Evolutionary conservation across 2,329 filamentous ascomycete species (phyloP).

Genomic region (Fusarium mundagurra): DNA sequence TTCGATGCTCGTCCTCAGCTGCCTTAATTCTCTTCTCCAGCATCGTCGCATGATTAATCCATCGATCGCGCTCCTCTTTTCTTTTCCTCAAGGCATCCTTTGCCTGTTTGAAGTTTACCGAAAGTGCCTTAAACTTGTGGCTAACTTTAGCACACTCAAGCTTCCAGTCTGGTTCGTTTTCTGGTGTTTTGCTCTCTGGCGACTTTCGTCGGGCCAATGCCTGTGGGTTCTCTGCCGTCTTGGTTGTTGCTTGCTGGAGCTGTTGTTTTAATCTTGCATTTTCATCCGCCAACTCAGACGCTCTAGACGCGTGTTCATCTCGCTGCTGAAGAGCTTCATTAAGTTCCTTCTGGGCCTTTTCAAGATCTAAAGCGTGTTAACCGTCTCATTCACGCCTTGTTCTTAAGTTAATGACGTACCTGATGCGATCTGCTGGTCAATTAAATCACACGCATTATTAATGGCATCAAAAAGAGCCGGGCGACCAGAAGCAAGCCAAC

Average conservation of each 20-base stretch:
- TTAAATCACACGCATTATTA: slow-evolving; percentile 50
- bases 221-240: neutral
- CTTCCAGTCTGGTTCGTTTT: slow-evolving; percentile 38
- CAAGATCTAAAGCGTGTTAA: slow-evolving; percentile 44
- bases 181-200: neutral
- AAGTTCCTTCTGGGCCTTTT: slow-evolving; percentile 56
- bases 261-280: slow-evolving; percentile 33
- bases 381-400: neutral
- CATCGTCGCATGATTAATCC: slow-evolving; percentile 56
- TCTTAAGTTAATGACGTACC: slow-evolving; percentile 44
- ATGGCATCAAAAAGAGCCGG: slow-evolving; percentile 54
- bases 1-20: slow-evolving; percentile 52
- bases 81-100: slow-evolving; percentile 53
- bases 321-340: slow-evolving; percentile 30
- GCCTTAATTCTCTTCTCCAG: slow-evolving; percentile 56
- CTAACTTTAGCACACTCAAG: slow-evolving; percentile 51
- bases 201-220: neutral
- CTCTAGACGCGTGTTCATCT: slow-evolving; percentile 19
- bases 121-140: slow-evolving; percentile 54
- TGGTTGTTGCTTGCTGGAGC: slow-evolving; percentile 15
- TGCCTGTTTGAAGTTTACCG: slow-evolving; percentile 53
- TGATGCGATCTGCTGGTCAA: slow-evolving; percentile 50
- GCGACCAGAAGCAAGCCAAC: slow-evolving; percentile 53
- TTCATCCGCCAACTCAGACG: slow-evolving; percentile 22
- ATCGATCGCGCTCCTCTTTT: slow-evolving; percentile 55